Percentiles rank a stretch among this genome's conserved stretches.
These are phyloP conservation scores for Thermomyces lanuginosus DNA, from an alignment of 2,329 filamentous ascomycete species.

Conservation along the genomic window DNA sequence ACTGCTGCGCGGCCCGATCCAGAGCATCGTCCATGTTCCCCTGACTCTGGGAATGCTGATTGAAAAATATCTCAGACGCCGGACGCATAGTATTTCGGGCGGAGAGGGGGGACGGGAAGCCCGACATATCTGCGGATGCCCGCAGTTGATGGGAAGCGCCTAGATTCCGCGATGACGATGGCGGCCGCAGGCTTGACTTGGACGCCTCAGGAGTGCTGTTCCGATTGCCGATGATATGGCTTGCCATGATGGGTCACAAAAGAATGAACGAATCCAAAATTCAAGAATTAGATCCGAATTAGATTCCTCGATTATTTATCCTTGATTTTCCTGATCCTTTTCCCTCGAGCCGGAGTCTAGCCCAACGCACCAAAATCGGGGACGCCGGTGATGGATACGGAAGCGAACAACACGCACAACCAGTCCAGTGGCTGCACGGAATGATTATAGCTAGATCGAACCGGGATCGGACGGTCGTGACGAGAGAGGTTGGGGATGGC, in stretches of 20 bases:
- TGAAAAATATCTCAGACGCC: slow-evolving; percentile 83
- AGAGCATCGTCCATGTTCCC: slow-evolving; percentile 64
- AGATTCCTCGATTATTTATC: slow-evolving; percentile 3
- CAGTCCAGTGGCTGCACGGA: slow-evolving; percentile 32
- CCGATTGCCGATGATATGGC: slow-evolving; percentile 60
- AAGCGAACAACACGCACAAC: slow-evolving; percentile 22
- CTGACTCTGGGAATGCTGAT: slow-evolving; percentile 53
- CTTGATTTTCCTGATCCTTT: slow-evolving; percentile 1
- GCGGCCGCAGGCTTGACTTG: slow-evolving; percentile 64
- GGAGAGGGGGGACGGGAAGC: slow-evolving; percentile 54
- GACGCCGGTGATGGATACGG: slow-evolving; percentile 10
- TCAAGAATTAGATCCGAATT: background rate
- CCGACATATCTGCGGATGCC: slow-evolving; percentile 89
- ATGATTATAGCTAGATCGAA: slow-evolving; percentile 15
- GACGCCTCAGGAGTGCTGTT: slow-evolving; percentile 93
- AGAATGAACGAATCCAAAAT: background rate
- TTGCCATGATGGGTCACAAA: slow-evolving; percentile 34
- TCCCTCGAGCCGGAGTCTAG: too few relatives aligned
- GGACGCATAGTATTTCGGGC: slow-evolving; percentile 74
- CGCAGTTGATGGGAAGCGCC: slow-evolving; percentile 73
- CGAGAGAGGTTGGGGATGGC: slow-evolving; percentile 8
- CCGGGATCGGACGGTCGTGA: slow-evolving; percentile 8
- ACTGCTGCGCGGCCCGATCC: slow-evolving; percentile 91
- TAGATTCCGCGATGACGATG: slow-evolving; percentile 64
- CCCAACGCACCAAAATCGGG: too few relatives aligned